A percentile compares a stretch with the other conserved stretches of the same genome.
phyloP scores from a whole-genome alignment of 2,329 filamentous ascomycete genomes.

The Diplodia seriata region DNA sequence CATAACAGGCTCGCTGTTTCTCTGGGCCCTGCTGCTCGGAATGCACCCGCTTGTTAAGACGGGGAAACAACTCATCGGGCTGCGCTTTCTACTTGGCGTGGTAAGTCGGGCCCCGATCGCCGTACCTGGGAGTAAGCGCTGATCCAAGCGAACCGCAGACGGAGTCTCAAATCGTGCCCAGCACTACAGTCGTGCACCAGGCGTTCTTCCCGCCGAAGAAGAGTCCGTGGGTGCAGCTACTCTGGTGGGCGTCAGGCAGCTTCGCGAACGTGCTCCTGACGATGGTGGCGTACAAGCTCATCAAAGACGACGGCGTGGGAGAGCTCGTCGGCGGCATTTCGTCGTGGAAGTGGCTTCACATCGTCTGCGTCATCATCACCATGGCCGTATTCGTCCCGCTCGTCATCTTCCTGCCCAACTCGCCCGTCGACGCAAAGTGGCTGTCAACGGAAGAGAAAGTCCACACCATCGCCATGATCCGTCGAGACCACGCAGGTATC shows the following conservation, averaged over 20 bases:
- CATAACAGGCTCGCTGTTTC: background rate
- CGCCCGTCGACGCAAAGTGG: background rate
- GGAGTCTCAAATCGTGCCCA: slow-evolving; percentile 6
- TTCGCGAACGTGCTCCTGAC: slow-evolving; percentile 9
- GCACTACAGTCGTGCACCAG: background rate
- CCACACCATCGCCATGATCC: slow-evolving; percentile 3
- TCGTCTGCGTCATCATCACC: slow-evolving; percentile 1
- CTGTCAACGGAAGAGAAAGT: background rate
- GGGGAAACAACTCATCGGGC: background rate
- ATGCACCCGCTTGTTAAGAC: slow-evolving; percentile 7
- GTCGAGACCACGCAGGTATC: slow-evolving; percentile 57
- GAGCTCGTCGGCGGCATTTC: background rate
- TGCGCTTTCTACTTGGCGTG: background rate
- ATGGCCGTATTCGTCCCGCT: background rate
- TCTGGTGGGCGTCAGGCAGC: slow-evolving; percentile 5
- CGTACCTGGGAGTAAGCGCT: background rate
- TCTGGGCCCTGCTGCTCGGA: background rate
- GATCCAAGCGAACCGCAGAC: background rate
- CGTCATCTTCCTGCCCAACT: background rate
- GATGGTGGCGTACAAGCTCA: slow-evolving; percentile 7
- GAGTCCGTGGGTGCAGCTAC: slow-evolving; percentile 2
- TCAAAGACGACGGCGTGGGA: background rate
- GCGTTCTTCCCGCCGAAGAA: background rate
- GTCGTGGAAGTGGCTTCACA: slow-evolving; percentile 9
- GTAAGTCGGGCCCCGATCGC: background rate